Percentiles rank a stretch among this genome's conserved stretches.
Evolutionary conservation across 805 yeast genomes (phyloP).

Genomic region (Cyberlindnera maclurae): DNA sequence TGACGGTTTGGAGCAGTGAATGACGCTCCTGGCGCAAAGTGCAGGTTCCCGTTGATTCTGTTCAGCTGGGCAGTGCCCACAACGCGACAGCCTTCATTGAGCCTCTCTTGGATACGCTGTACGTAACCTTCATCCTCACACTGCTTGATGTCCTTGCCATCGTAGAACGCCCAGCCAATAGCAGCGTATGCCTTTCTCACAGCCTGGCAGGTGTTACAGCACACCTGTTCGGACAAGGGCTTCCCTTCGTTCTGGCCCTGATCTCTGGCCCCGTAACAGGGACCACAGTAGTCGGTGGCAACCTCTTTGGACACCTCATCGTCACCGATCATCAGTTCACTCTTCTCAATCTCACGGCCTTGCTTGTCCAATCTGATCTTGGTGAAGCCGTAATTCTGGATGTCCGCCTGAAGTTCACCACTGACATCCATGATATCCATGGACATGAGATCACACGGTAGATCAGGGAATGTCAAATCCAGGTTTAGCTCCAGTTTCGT

Average conservation of each 20-base stretch:
- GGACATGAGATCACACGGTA: conserved; percentile 80
- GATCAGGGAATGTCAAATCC: conserved; percentile 73
- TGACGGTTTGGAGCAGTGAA: conserved; percentile 54
- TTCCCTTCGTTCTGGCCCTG: conserved; percentile 41
- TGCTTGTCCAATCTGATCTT: conserved; percentile 53
- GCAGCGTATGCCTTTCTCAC: conserved; percentile 75
- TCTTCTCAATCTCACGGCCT: conserved; percentile 42
- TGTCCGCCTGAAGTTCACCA: conserved; percentile 76
- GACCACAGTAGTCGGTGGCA: conserved; percentile 62
- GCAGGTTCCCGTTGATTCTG: conserved; percentile 84
- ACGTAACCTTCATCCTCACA: conserved; percentile 90
- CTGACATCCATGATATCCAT: conserved; percentile 84
- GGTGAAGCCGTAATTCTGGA: conserved; percentile 62
- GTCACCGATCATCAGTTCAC: conserved; percentile 35
- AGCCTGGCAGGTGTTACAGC: conserved; percentile 83
- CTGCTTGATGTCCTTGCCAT: conserved; percentile 81
- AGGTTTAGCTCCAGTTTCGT: conserved; percentile 69
- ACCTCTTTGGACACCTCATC: conserved; percentile 22
- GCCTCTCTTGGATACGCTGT: conserved; percentile 43
- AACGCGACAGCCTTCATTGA: conserved; percentile 83
- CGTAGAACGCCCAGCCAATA: conserved; percentile 82
- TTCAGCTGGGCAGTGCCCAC: conserved; percentile 73
- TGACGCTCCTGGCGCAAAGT: conserved; percentile 93
- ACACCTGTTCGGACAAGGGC: conserved; percentile 37
- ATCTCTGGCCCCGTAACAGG: conserved; percentile 81